Evolutionary conservation across 1,284 basidiomycete species (phyloP).

Genomic region (Phellopilus nigrolimitatus): DNA sequence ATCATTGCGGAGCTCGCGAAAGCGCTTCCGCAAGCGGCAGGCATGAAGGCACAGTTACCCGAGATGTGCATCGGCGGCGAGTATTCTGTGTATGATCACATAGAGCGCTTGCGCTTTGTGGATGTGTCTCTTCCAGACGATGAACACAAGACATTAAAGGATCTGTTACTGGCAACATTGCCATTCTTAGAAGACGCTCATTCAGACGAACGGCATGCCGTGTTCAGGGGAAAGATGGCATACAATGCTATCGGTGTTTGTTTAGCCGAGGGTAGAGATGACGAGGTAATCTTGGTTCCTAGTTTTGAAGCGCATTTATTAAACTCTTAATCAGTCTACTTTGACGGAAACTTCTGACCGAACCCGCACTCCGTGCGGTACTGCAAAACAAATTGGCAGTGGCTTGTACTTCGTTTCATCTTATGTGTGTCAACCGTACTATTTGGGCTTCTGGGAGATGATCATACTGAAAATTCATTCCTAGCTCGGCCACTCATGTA

Average conservation of each 20-base stretch:
- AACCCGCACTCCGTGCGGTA: slow-evolving; percentile 70
- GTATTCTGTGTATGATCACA: slow-evolving; percentile 67
- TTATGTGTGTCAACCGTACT: slow-evolving; percentile 44
- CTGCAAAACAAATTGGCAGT: slow-evolving; percentile 64
- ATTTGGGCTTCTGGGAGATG: not conserved
- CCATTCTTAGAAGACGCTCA: slow-evolving; percentile 69
- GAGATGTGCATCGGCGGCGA: slow-evolving; percentile 42
- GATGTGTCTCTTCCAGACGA: slow-evolving; percentile 45
- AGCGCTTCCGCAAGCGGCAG: slow-evolving; percentile 33
- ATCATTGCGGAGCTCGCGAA: slow-evolving; percentile 61
- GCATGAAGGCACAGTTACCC: slow-evolving; percentile 35
- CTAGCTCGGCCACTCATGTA: slow-evolving; percentile 65
- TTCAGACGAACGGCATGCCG: slow-evolving; percentile 55
- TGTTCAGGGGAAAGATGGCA: slow-evolving; percentile 62
- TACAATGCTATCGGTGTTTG: slow-evolving; percentile 74
- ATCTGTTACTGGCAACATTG: slow-evolving; percentile 56
- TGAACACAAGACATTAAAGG: slow-evolving; percentile 47
- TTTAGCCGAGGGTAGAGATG: slow-evolving; percentile 57
- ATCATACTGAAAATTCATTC: not conserved
- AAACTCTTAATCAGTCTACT: slow-evolving; percentile 25
- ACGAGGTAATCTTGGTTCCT: slow-evolving; percentile 39
- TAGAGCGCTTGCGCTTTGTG: slow-evolving; percentile 66
- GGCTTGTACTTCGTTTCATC: slow-evolving; percentile 72
- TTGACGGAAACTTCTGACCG: slow-evolving; percentile 65
- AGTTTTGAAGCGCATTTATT: not conserved